Evolutionary conservation across 129 eudicot species (phyloP), one percentile per base, ranked within the genome.

Genomic region (Solidago caesia): DNA sequence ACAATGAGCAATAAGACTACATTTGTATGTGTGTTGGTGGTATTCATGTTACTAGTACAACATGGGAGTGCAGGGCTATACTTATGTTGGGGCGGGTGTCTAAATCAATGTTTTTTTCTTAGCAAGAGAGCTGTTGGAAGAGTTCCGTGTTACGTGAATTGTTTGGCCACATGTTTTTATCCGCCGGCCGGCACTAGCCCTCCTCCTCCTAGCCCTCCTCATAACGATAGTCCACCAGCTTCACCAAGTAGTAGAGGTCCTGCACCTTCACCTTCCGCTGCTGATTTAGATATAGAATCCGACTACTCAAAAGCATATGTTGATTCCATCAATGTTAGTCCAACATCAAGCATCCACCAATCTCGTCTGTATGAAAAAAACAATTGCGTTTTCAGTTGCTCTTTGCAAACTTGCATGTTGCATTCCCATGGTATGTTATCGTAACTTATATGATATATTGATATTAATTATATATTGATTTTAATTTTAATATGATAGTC

Each of bases 31-130:
- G 42, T 65, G 15, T 15, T 64, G 79, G 44, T 75, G 52, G 43
- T 75, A 11, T 42, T 75, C 16, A 48, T 75, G 79, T 64, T 75
- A 33, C 15, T 52, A 43, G 72, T 75, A 42, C 79, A 75, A 64
- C 71, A 67, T 39, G 72, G 53, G 52, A 64, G 44, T 7, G 79
- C 79, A 39, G 60, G 79, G 27, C 27, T 75, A 52, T 75, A 75
- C 44, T 15, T 64, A 11, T 75, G 79, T 75, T 75, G 79, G 79
- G 79, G 79, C n/a, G 79, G 79, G 27, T 64, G 79, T 75, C 65
- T 75, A 6, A 75, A 75, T 13, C 64, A 75, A 29, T 75, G 79
- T 65, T 75, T 75, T 42, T 59, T 75, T 41, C 44, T 52, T 64
- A 8, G 55, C 16, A 75, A 57, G 64, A 75, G 52, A 29, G 27